A percentile compares a stretch with the other conserved stretches of the same genome.
These are phyloP conservation scores for Pythium dissimile DNA, from an alignment of 352 stramenopile genomes.

Conservation along the genomic window DNA sequence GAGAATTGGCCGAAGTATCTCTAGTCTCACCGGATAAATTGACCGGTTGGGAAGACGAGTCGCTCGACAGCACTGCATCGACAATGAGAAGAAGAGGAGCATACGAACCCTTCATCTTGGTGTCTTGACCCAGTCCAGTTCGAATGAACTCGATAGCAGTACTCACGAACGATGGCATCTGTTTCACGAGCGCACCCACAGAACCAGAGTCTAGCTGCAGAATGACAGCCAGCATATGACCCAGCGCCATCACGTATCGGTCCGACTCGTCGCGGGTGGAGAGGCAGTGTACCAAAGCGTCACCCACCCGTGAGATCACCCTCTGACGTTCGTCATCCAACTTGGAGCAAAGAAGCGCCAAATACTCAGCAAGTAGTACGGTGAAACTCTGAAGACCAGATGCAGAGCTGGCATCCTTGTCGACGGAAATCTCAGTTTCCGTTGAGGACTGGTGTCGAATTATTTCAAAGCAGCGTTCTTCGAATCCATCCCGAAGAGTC, in stretches of 20 bases:
- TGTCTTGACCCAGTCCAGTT: background rate
- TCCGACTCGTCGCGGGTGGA: constrained; percentile 30
- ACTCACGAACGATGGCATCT: constrained; percentile 45
- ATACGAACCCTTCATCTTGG: constrained; percentile 31
- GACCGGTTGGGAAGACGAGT: background rate
- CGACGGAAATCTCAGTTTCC: background rate
- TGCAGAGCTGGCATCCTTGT: background rate
- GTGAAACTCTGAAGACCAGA: constrained; percentile 52
- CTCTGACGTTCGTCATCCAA: constrained; percentile 54
- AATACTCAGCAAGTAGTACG: constrained; percentile 61
- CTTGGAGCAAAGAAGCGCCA: constrained; percentile 49
- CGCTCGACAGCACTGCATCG: constrained; percentile 38
- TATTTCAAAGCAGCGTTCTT: constrained; percentile 64
- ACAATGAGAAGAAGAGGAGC: constrained; percentile 63
- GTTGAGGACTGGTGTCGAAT: constrained; percentile 34
- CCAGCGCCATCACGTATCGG: constrained; percentile 40
- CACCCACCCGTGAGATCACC: constrained; percentile 51
- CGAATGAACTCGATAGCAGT: constrained; percentile 44
- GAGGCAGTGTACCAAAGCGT: constrained; percentile 35
- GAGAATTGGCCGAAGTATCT: background rate
- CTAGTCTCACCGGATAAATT: background rate
- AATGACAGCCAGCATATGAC: constrained; percentile 70
- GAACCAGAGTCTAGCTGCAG: constrained; percentile 53
- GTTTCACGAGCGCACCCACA: constrained; percentile 22
- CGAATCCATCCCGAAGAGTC: constrained; percentile 53